Conservation (phyloP, 441 rosid species). For the Biscutella auriculata region DNA sequence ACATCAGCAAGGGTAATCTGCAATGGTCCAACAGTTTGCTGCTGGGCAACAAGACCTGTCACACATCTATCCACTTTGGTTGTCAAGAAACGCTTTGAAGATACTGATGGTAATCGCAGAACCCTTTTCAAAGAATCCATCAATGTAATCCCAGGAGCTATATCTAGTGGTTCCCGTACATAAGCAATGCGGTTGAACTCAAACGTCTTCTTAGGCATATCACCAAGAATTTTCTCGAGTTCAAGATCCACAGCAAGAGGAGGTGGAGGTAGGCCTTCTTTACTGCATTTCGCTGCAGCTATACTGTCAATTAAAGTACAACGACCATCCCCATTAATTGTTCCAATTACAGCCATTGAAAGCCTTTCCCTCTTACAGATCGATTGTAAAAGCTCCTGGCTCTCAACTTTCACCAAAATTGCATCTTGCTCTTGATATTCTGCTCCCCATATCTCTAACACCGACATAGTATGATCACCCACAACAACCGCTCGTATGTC, state of each 20-base stretch:
- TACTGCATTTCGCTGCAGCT: slow-evolving; percentile 37
- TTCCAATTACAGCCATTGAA: slow-evolving; percentile 85
- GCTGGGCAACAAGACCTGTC: slow-evolving; percentile 96
- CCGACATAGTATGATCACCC: slow-evolving; percentile 92
- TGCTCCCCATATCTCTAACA: slow-evolving; percentile 97
- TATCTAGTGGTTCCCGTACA: slow-evolving; percentile 60
- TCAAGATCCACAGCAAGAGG: slow-evolving; percentile 90
- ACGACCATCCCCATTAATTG: slow-evolving; percentile 68
- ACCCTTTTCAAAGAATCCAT: slow-evolving; percentile 84
- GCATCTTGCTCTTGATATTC: slow-evolving; percentile 99
- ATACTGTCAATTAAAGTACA: slow-evolving; percentile 58
- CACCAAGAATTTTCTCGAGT: slow-evolving; percentile 87
- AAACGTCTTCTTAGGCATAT: slow-evolving; percentile 85
- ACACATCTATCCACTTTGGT: slow-evolving; percentile 94
- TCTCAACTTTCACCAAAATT: slow-evolving; percentile 79
- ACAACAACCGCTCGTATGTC: slow-evolving; percentile 74
- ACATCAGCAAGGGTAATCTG: slow-evolving; percentile 90
- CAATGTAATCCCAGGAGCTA: slow-evolving; percentile 78
- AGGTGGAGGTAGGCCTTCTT: slow-evolving; percentile 61
- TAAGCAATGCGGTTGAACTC: slow-evolving; percentile 49
- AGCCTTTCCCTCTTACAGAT: slow-evolving; percentile 93
- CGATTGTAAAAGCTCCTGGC: slow-evolving; percentile 47
- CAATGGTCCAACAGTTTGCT: slow-evolving; percentile 92
- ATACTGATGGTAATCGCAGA: slow-evolving; percentile 70
- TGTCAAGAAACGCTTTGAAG: slow-evolving; percentile 80